Conservation (phyloP, 495 filamentous ascomycete species). For the Penicillium turbatum region DNA sequence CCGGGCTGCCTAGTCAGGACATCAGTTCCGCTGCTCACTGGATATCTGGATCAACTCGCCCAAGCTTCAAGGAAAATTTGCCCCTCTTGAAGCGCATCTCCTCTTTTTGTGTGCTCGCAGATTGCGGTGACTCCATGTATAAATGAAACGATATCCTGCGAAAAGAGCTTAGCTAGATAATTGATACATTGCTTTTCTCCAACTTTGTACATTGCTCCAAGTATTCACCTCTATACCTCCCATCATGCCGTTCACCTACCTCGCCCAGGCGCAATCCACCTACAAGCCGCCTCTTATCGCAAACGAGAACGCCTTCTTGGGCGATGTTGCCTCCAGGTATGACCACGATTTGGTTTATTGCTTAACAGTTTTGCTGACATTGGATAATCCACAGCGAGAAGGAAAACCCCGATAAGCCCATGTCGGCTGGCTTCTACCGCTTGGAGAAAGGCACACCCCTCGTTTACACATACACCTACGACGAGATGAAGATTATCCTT, state of each 20-base stretch:
- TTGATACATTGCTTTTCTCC: too few relatives aligned
- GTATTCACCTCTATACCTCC: background rate
- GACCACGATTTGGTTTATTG: background rate
- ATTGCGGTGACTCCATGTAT: too few relatives aligned
- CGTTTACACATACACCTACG: slow-evolving; percentile 70
- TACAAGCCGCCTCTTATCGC: slow-evolving; percentile 69
- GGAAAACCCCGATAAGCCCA: slow-evolving; percentile 56
- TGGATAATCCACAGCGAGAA: slow-evolving; percentile 40
- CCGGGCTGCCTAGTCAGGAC: slow-evolving; percentile 18
- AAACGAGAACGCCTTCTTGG: slow-evolving; percentile 70
- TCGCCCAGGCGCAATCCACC: slow-evolving; percentile 55
- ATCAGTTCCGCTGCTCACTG: slow-evolving; percentile 10
- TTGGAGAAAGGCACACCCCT: slow-evolving; percentile 70
- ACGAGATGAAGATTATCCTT: slow-evolving; percentile 78
- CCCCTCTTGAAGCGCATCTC: background rate
- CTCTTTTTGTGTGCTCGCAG: background rate
- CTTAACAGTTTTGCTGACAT: slow-evolving; percentile 1
- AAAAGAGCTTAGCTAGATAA: too few relatives aligned
- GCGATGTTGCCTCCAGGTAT: slow-evolving; percentile 60
- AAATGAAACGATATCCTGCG: too few relatives aligned
- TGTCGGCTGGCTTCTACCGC: slow-evolving; percentile 68
- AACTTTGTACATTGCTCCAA: background rate
- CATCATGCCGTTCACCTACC: slow-evolving; percentile 48
- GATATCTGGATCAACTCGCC: slow-evolving; percentile 5
- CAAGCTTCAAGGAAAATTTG: background rate